Evolutionary conservation across 1,284 basidiomycete species (phyloP), one percentile per base, ranked within the genome.

Genomic region (Austroboletus novae-zelandiae): DNA sequence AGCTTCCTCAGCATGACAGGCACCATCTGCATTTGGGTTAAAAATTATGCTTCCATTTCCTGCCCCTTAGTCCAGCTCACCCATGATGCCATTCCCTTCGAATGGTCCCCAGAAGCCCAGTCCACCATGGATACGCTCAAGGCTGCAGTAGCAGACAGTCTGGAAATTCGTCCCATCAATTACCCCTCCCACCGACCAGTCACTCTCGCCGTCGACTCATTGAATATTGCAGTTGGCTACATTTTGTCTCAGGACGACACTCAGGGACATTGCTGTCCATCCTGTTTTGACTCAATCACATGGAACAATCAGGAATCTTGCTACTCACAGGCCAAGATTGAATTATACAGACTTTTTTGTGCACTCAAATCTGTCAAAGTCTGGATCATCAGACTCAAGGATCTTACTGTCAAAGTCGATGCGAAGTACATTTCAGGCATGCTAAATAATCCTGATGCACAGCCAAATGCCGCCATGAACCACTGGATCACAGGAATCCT

Each of bases 301-400:
- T 64, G 68, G 48, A 73, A 69, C 40, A 64, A 73, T 0, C 23
- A 60, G 0, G 71, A 79, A 53, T 46, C 60, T 0, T 35, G 58
- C 0, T 77, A 73, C 48, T 75, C 69, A 0, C 74, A 77, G 44
- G 57, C 72, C 0, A 77, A 77, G 51, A 48, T 73, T 3, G 70
- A 77, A 45, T 49, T 78, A 0, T 76, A 72, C 49, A 69, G 73
- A 0, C 55, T 75, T 0, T 74, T 67, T 51, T 55, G 66, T 0
- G 62, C 70, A 0, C 53, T 50, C 0, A 4, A 18, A 7, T 11
- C 35, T 0, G 35, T 36, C 25, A 43, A 43, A 13, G 34, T 54
- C 3, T 52, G 18, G 9, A 48, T 48, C 1, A 48, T 54, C 5
- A 27, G 46, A 0, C 2, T 54, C 2, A 2, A 1, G 3, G 35